Evolutionary conservation across 139 green algal genomes (phyloP).

Genomic region (Micractinium sp.): DNA sequence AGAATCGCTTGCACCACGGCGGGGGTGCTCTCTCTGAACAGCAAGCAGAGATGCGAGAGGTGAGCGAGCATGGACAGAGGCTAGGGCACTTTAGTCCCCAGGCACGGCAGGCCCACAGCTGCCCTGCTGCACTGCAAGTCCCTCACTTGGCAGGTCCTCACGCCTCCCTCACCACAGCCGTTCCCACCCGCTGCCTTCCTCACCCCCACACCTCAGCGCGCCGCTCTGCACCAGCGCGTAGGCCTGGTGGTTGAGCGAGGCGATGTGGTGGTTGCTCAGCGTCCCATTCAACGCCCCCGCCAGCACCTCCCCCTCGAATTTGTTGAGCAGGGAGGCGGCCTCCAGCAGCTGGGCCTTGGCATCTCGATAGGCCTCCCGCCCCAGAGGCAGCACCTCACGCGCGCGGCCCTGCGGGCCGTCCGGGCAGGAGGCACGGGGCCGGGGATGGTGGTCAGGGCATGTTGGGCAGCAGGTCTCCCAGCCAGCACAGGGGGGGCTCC

Average conservation of each 20-base stretch:
- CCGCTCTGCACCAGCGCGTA: not conserved
- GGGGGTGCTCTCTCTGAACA: too few relatives aligned
- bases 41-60: too few relatives aligned
- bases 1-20: too few relatives aligned
- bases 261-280: not conserved
- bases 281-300: not conserved
- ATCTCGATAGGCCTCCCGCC: not conserved
- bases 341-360: not conserved
- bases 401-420: not conserved
- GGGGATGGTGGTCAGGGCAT: too few relatives aligned
- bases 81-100: too few relatives aligned
- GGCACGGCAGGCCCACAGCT: too few relatives aligned
- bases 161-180: too few relatives aligned
- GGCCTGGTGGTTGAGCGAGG: not conserved
- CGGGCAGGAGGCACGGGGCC: not conserved
- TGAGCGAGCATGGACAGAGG: too few relatives aligned
- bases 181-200: too few relatives aligned
- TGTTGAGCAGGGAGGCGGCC: not conserved
- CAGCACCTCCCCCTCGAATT: not conserved
- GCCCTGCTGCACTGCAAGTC: too few relatives aligned
- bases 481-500: not conserved
- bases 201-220: not conserved
- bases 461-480: not conserved
- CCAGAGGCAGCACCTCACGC: not conserved
- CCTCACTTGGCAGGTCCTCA: too few relatives aligned